Evolutionary conservation across 106 monocot species (phyloP).

Genomic region (Allium cepa): DNA sequence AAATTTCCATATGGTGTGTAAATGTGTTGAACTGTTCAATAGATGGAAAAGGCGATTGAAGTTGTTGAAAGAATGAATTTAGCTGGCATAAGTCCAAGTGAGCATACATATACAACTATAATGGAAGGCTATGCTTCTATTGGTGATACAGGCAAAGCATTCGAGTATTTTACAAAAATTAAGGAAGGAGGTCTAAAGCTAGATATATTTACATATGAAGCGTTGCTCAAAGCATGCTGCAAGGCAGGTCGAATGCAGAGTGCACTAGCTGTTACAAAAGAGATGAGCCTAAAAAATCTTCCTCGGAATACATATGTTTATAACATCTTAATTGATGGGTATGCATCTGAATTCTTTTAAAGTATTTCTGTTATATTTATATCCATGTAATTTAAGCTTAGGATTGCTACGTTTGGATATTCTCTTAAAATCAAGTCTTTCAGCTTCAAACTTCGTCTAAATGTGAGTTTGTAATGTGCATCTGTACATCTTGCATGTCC

Average conservation of each 20-base stretch:
- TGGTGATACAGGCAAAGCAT: conserved; percentile 90
- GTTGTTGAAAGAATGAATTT: conserved; percentile 71
- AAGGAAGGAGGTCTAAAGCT: conserved; percentile 78
- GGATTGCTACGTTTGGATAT: not conserved
- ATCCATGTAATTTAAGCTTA: not conserved
- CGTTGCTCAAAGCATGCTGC: conserved; percentile 94
- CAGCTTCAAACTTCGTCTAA: not conserved
- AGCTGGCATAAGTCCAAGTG: conserved; percentile 70
- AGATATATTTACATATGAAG: conserved; percentile 88
- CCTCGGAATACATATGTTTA: conserved; percentile 76
- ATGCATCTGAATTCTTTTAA: not conserved
- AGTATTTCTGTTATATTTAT: not conserved
- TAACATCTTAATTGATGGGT: conserved; percentile 98
- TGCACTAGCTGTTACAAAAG: conserved; percentile 90
- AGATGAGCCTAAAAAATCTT: conserved; percentile 69
- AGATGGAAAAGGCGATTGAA: conserved; percentile 83
- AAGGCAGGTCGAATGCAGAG: conserved; percentile 98
- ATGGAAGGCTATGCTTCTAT: conserved; percentile 92
- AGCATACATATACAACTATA: conserved; percentile 84
- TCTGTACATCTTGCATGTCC: not conserved
- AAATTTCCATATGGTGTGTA: not conserved
- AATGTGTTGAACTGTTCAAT: not conserved
- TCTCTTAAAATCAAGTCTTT: not conserved
- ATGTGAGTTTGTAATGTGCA: not conserved
- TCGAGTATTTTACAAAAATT: conserved; percentile 94